Evolutionary conservation across 192 early-diverging fungal genomes (phyloP), one percentile per base, ranked within the genome.

Genomic region (Pilaira anomala): DNA sequence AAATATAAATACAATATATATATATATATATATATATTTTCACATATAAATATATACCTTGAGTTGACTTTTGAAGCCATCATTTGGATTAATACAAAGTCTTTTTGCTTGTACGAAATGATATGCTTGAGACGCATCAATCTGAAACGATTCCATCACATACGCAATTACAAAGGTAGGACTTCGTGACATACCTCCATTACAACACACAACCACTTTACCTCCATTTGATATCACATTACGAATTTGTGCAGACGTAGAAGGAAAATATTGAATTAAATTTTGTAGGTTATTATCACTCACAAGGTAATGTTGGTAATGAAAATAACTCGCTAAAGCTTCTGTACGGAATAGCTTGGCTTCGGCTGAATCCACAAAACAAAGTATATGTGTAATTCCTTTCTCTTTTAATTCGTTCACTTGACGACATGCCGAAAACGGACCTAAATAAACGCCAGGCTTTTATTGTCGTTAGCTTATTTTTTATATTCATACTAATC

Each of bases 91-190:
- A 74, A 93, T 90, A 68, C 95, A 97, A 67, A 93, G 90, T 57
- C 95, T 61, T 48, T 85, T 81, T 60, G 87, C 90, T 70, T 95
- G 95, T 19, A 97, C 91, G 78, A 83, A 92, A 39, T 83, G 79
- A 65, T 88, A 92, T 2, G 93, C 91, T 18, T 85, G 76, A 22
- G 76, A 63, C 54, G 87, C 93, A 26, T 80, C 80, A 68, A 88
- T 67, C 1, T 78, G 71, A 70, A 85, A 80, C 0, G 79, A 78
- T 60, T 87, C 87, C 90, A 97, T 97, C 40, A 95, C 62, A 76
- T 93, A 97, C 2, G 92, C 93, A 25, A 93, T 85, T 0, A 94
- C 90, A 76, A 97, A 92, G 33, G 88, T 80, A 7, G 94, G 90
- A 26, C 85, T 86, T 60, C 93, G 78, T 3, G 89, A 90, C 52